phyloP scores from a whole-genome alignment of 2,329 filamentous ascomycete species.

The Curvularia verruculosa region DNA sequence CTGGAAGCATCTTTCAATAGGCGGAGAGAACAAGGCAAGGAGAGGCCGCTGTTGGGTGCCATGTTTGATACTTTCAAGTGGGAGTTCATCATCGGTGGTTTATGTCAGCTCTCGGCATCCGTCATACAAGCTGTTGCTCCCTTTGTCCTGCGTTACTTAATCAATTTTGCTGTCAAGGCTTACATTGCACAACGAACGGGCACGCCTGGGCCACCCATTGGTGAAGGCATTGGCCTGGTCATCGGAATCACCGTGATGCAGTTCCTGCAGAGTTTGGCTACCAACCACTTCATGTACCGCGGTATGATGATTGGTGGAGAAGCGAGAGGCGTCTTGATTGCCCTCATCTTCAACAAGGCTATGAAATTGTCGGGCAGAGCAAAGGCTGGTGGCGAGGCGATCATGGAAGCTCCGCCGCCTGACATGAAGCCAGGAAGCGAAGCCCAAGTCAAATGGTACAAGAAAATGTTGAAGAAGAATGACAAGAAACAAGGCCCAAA shows the following conservation, averaged over 20 bases:
- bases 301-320: conserved; percentile 93
- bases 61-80: conserved; percentile 83
- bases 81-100: conserved; percentile 86
- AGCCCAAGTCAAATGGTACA: conserved; percentile 60
- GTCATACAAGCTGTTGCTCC: conserved; percentile 79
- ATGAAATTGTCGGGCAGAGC: conserved; percentile 88
- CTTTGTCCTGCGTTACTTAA: conserved; percentile 84
- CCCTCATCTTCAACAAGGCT: conserved; percentile 88
- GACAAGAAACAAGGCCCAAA: conserved; percentile 49
- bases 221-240: conserved; percentile 79
- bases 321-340: conserved; percentile 78
- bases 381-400: conserved; percentile 74
- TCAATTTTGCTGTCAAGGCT: conserved; percentile 80
- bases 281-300: conserved; percentile 90
- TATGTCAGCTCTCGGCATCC: conserved; percentile 74
- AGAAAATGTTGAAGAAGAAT: conserved; percentile 53
- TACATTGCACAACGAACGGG: conserved; percentile 67
- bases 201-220: conserved; percentile 69
- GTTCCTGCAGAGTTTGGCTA: conserved; percentile 76
- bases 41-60: conserved; percentile 77
- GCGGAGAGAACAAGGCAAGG: conserved; percentile 68
- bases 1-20: conserved; percentile 72
- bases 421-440: conserved; percentile 57
- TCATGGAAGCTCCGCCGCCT: conserved; percentile 47
- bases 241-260: conserved; percentile 88